These are phyloP conservation scores for Pinus tabuliformis DNA, from an alignment of 75 land plant species.

Conservation along the genomic window DNA sequence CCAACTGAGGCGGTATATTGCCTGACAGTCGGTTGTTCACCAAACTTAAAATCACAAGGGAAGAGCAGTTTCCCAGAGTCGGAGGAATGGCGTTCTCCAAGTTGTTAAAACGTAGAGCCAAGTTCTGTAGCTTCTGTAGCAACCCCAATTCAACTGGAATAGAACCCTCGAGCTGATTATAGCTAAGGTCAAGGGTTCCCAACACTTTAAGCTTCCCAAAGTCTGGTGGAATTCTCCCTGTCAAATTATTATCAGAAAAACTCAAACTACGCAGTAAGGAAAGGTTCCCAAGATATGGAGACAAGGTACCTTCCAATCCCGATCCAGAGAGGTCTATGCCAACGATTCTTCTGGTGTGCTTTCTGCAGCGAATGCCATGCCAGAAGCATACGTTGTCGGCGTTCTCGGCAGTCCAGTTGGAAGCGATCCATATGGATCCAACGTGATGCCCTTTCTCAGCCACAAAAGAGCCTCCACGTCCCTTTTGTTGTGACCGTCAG, in stretches of 20 bases:
- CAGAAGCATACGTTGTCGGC: neutral
- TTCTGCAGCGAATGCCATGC: neutral
- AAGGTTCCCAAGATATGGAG: conserved; percentile 13
- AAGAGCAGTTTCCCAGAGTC: neutral
- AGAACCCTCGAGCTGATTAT: conserved; percentile 7
- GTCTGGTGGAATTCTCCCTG: conserved; percentile 17
- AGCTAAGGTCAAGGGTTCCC: conserved; percentile 6
- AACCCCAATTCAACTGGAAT: conserved; percentile 10
- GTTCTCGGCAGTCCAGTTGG: neutral
- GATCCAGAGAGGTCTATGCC: neutral
- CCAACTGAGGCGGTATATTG: too few species aligned
- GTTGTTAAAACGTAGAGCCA: conserved; percentile 5
- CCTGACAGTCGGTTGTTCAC: neutral
- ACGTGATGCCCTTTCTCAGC: neutral
- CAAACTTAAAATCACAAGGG: neutral
- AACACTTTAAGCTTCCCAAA: conserved; percentile 17
- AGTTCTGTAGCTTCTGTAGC: neutral
- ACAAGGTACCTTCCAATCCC: conserved; percentile 18
- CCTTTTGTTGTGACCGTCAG: too few species aligned
- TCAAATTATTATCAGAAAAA: conserved; percentile 15
- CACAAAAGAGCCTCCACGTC: neutral
- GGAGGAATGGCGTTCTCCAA: conserved; percentile 6
- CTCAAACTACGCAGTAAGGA: conserved; percentile 14
- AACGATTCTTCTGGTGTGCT: neutral
- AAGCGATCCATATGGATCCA: neutral